These are phyloP conservation scores for Podospora bellae-mahoneyi DNA, from an alignment of 495 filamentous ascomycete genomes.

Conservation along the genomic window DNA sequence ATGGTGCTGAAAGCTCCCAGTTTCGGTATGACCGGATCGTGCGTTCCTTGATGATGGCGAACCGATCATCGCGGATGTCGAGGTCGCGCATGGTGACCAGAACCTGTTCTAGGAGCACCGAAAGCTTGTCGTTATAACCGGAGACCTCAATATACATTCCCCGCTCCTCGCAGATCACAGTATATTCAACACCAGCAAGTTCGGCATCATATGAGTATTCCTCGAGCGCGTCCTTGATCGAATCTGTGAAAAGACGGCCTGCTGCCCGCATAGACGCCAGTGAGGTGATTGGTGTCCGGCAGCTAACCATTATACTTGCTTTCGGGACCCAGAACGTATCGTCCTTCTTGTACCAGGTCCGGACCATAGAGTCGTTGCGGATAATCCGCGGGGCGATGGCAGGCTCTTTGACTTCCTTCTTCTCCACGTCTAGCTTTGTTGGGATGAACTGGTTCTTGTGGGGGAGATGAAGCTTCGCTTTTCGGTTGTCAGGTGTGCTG, in stretches of 20 bases:
- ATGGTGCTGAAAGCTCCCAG: constrained; percentile 82
- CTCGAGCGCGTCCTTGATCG: constrained; percentile 83
- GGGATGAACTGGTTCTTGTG: constrained; percentile 97
- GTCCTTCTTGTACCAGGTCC: constrained; percentile 99
- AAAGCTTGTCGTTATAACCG: constrained; percentile 95
- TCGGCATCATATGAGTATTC: constrained; percentile 98
- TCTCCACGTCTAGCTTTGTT: constrained; percentile 88
- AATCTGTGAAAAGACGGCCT: constrained; percentile 75
- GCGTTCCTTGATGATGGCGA: constrained; percentile 88
- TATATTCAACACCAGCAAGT: constrained; percentile 85
- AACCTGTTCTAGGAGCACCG: constrained; percentile 87
- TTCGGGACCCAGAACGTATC: constrained; percentile 99
- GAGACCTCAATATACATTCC: constrained; percentile 77
- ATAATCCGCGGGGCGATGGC: constrained; percentile 76
- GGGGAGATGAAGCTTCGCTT: constrained; percentile 75
- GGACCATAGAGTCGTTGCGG: constrained; percentile 74
- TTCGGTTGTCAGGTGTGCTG: constrained; percentile 55
- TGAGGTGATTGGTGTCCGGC: constrained; percentile 74
- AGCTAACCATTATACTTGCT: constrained; percentile 74
- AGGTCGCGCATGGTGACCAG: constrained; percentile 82
- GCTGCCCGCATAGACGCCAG: constrained; percentile 77
- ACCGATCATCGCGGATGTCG: constrained; percentile 76
- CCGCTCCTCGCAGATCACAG: constrained; percentile 61
- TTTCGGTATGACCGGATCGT: constrained; percentile 73
- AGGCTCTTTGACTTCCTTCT: constrained; percentile 77